phyloP scores from a whole-genome alignment of 2,329 filamentous ascomycete genomes.

The Stachybotrys echinatus region DNA sequence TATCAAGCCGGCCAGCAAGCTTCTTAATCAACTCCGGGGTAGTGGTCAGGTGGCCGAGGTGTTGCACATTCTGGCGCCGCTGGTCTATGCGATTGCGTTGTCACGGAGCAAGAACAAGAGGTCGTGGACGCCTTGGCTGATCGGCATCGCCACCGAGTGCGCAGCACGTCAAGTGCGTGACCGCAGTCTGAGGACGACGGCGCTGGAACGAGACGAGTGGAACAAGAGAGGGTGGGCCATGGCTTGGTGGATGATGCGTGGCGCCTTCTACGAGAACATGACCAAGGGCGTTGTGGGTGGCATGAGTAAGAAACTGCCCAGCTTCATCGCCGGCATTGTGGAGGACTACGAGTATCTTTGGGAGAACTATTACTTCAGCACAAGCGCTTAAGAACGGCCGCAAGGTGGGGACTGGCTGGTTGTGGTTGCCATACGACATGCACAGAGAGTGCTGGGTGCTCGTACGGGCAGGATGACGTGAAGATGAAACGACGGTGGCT shows the following conservation, averaged over 20 bases:
- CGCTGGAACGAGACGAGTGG: constrained; percentile 86
- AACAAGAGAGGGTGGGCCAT: constrained; percentile 82
- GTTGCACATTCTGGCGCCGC: constrained; percentile 84
- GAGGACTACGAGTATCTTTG: constrained; percentile 98
- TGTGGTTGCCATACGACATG: neutral
- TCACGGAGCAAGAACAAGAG: constrained; percentile 67
- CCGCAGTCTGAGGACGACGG: constrained; percentile 73
- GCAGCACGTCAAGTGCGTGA: constrained; percentile 78
- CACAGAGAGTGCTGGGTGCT: neutral
- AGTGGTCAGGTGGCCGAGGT: constrained; percentile 73
- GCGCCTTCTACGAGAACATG: constrained; percentile 93
- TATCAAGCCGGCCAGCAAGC: constrained; percentile 82
- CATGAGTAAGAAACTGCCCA: constrained; percentile 70
- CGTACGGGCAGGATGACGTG: neutral
- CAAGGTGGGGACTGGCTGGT: neutral
- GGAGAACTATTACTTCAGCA: constrained; percentile 94
- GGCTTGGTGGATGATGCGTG: constrained; percentile 94
- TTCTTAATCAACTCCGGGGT: constrained; percentile 79
- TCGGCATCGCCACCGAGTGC: constrained; percentile 81
- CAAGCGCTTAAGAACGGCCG: constrained; percentile 31
- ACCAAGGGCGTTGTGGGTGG: constrained; percentile 70
- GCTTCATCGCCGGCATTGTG: constrained; percentile 76
- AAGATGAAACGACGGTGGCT: neutral
- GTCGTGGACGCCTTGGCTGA: constrained; percentile 87
- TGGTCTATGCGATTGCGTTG: constrained; percentile 80